phyloP scores from a whole-genome alignment of 208 protist species.

The Wallacemonas sp. region DNA sequence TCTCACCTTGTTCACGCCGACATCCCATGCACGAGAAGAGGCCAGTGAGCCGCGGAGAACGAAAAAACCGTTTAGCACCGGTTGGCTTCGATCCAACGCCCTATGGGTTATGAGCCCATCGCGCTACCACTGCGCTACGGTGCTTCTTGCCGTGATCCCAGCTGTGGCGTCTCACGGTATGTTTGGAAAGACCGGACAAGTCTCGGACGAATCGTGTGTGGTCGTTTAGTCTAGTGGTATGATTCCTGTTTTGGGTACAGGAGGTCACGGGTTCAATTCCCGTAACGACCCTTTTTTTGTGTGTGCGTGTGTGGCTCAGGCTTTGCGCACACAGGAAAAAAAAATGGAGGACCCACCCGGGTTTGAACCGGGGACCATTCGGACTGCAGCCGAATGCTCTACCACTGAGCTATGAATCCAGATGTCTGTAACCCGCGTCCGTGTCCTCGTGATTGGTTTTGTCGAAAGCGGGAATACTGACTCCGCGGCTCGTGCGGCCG shows the following conservation, averaged over 20 bases:
- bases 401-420: slow-evolving; percentile 75
- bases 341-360: slow-evolving; percentile 92
- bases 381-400: slow-evolving; percentile 91
- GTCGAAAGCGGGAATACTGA: neutral
- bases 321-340: neutral
- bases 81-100: slow-evolving; percentile 95
- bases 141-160: slow-evolving; percentile 37
- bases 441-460: neutral
- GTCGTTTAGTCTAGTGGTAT: slow-evolving; percentile 94
- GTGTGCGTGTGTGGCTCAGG: neutral
- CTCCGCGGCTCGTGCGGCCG: neutral
- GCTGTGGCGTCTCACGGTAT: neutral
- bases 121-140: slow-evolving; percentile 94
- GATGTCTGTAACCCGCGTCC: neutral
- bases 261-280: slow-evolving; percentile 94
- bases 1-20: slow-evolving; percentile 17
- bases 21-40: neutral
- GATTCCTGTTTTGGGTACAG: slow-evolving; percentile 94
- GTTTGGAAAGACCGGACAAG: neutral
- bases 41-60: neutral
- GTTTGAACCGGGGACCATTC: slow-evolving; percentile 95
- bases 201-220: slow-evolving; percentile 6
- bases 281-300: slow-evolving; percentile 81
- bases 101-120: slow-evolving; percentile 95
- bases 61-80: slow-evolving; percentile 84